Evolutionary conservation across 257 asterid species (phyloP).

Genomic region (Lavandula angustifolia): DNA sequence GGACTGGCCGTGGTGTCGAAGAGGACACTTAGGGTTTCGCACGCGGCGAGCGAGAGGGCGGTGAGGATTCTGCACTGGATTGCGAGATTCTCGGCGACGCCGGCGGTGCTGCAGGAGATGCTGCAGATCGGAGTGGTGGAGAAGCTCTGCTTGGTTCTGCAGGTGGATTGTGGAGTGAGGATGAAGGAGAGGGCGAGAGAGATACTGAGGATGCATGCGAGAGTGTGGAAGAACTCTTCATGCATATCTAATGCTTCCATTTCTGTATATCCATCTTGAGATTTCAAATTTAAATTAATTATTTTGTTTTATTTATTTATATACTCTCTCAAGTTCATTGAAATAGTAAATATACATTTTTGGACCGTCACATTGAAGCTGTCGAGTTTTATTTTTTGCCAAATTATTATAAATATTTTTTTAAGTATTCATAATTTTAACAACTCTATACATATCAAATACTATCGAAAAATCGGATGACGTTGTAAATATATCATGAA

Average conservation of each 20-base stretch:
- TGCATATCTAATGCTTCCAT: slow-evolving; percentile 52
- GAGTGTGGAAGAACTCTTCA: slow-evolving; percentile 63
- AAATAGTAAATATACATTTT: no score
- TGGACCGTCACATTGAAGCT: no score
- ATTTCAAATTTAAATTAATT: no score
- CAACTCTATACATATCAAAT: no score
- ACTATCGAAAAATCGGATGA: no score
- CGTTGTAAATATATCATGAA: no score
- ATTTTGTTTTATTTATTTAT: no score
- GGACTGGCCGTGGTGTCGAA: slow-evolving; percentile 80
- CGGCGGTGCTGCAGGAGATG: slow-evolving; percentile 65
- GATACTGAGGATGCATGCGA: slow-evolving; percentile 57
- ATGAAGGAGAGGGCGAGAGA: slow-evolving; percentile 67
- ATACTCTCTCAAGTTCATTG: no score
- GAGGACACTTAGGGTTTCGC: slow-evolving; percentile 77
- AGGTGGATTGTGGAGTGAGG: slow-evolving; percentile 64
- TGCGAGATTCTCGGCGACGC: slow-evolving; percentile 55
- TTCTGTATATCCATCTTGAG: no score
- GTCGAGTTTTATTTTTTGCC: no score
- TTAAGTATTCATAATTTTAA: no score
- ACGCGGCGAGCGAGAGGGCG: slow-evolving; percentile 57
- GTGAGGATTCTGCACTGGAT: slow-evolving; percentile 67
- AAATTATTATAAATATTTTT: no score
- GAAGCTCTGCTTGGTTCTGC: slow-evolving; percentile 64
- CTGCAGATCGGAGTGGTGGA: slow-evolving; percentile 68